Evolutionary conservation across 129 eudicot genomes (phyloP).

Genomic region (Heracleum sosnowskyi): DNA sequence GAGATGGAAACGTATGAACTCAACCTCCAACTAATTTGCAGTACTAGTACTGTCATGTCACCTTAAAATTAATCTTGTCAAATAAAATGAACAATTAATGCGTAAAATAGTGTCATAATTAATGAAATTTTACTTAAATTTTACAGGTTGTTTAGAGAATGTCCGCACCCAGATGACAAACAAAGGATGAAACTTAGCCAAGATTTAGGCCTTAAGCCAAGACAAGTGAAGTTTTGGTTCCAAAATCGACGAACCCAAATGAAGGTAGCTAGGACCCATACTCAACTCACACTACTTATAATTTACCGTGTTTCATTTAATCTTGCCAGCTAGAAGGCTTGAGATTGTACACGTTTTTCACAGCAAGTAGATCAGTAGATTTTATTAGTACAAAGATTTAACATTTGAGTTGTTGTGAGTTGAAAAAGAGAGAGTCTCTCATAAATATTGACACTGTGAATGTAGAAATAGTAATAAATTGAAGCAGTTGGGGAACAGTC

Average conservation of each 20-base stretch:
- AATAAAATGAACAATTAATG: not conserved
- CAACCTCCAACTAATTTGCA: not conserved
- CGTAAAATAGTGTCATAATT: not conserved
- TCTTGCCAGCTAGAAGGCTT: not conserved
- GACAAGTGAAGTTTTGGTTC: slow-evolving; percentile 98
- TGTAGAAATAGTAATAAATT: not conserved
- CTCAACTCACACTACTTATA: not conserved
- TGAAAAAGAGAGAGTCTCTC: not conserved
- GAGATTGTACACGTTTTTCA: slow-evolving; percentile 5
- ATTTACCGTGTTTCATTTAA: not conserved
- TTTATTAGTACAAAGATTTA: slow-evolving; percentile 16
- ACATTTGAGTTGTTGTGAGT: not conserved
- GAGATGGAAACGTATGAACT: slow-evolving; percentile 59
- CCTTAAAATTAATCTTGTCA: not conserved
- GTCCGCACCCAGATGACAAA: slow-evolving; percentile 98
- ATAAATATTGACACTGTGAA: not conserved
- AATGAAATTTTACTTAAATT: not conserved
- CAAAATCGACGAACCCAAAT: slow-evolving; percentile 95
- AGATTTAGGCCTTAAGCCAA: slow-evolving; percentile 86
- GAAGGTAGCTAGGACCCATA: slow-evolving; percentile 68
- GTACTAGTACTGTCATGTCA: not conserved
- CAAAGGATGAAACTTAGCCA: slow-evolving; percentile 82
- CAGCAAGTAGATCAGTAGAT: slow-evolving; percentile 18
- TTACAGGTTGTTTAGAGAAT: slow-evolving; percentile 77
- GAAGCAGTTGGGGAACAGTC: slow-evolving; percentile 44